Conservation (phyloP, 345 rosid species). For the Hibiscus tridactylites region DNA sequence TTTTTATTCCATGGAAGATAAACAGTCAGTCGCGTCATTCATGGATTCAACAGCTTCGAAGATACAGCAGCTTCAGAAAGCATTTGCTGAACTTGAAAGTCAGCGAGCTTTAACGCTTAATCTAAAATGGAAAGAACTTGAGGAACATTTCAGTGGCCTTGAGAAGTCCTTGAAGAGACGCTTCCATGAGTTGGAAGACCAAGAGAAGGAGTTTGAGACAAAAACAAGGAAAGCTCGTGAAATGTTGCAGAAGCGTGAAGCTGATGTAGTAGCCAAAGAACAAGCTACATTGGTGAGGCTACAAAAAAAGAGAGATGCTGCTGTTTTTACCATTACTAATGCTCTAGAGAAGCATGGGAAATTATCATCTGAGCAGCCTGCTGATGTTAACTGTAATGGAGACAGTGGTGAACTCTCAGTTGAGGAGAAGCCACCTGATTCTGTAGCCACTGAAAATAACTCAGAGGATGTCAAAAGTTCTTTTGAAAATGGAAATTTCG, state of each 20-base stretch:
- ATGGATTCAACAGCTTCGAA: constrained; percentile 78
- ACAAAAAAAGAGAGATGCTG: constrained; percentile 87
- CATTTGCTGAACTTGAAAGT: constrained; percentile 20
- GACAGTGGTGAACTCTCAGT: constrained; percentile 27
- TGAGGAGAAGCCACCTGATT: constrained; percentile 41
- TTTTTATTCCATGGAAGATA: constrained; percentile 57
- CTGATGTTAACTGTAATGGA: constrained; percentile 27
- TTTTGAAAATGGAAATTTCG: constrained; percentile 37
- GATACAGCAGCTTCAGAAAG: constrained; percentile 77
- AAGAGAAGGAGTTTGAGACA: constrained; percentile 68
- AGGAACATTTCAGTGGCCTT: constrained; percentile 96
- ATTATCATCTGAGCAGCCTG: constrained; percentile 33
- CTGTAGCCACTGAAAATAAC: constrained; percentile 36
- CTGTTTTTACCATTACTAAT: constrained; percentile 53
- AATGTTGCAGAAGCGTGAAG: constrained; percentile 61
- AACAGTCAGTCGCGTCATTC: constrained; percentile 59
- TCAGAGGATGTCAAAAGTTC: constrained; percentile 45
- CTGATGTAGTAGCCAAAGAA: constrained; percentile 82
- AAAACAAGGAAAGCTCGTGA: constrained; percentile 78
- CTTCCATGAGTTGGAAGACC: constrained; percentile 95
- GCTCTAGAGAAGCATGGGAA: constrained; percentile 59
- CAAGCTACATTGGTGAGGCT: constrained; percentile 66
- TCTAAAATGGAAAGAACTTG: constrained; percentile 92
- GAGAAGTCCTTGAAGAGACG: constrained; percentile 97
- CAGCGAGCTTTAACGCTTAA: constrained; percentile 84